Conservation (phyloP, 495 filamentous ascomycete genomes). For the Talaromyces nanjingensis region DNA sequence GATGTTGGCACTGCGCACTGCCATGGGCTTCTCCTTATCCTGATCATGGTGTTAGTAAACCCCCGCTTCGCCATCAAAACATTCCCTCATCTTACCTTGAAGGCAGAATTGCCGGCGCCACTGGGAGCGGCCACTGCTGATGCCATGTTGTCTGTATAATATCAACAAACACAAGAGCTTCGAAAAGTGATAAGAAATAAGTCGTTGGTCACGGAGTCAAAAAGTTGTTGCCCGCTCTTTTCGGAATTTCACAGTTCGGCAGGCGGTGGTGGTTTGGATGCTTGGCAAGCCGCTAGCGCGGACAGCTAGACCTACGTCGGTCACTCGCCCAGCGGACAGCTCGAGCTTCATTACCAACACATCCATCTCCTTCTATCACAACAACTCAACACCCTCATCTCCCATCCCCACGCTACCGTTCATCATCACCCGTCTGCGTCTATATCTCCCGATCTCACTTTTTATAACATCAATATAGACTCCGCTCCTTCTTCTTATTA, state of each 20-base stretch:
- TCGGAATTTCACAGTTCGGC: slow-evolving; percentile 10
- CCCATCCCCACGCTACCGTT: not conserved
- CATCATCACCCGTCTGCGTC: not conserved
- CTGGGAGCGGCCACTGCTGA: slow-evolving; percentile 46
- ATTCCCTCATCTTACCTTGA: slow-evolving; percentile 55
- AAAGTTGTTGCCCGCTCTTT: slow-evolving; percentile 4
- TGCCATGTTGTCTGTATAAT: slow-evolving; percentile 49
- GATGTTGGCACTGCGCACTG: slow-evolving; percentile 91
- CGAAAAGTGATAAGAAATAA: not conserved
- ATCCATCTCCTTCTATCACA: slow-evolving; percentile 5
- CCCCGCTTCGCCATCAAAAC: slow-evolving; percentile 15
- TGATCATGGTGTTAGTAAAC: slow-evolving; percentile 32
- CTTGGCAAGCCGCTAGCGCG: slow-evolving; percentile 38
- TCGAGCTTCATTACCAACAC: slow-evolving; percentile 8
- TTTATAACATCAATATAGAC: not conserved
- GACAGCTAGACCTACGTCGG: slow-evolving; percentile 7
- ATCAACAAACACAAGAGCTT: not conserved
- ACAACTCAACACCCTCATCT: not conserved
- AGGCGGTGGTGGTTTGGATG: slow-evolving; percentile 35
- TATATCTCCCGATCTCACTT: not conserved
- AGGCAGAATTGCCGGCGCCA: slow-evolving; percentile 61
- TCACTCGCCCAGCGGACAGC: not conserved
- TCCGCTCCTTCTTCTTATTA: not conserved
- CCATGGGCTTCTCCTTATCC: slow-evolving; percentile 98
- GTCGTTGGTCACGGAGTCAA: not conserved